Conservation (phyloP, 1,139 yeast genomes). For the Debaryomyces coudertii region DNA sequence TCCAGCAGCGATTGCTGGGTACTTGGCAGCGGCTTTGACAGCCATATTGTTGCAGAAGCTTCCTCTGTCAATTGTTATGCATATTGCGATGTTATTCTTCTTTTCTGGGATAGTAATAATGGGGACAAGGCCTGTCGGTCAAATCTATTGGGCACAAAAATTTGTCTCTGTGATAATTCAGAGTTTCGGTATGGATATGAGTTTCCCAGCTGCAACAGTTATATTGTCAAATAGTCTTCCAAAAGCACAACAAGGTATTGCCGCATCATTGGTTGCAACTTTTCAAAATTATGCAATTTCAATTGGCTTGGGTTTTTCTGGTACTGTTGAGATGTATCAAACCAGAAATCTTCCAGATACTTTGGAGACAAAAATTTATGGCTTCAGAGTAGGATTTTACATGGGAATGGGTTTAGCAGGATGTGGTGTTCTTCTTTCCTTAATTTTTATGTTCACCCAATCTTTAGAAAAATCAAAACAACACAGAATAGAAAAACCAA, state of each 20-base stretch:
- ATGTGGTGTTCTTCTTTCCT: slow-evolving; percentile 39
- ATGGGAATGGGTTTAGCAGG: slow-evolving; percentile 58
- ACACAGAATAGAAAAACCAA: not conserved
- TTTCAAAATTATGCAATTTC: slow-evolving; percentile 66
- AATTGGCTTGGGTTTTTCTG: slow-evolving; percentile 66
- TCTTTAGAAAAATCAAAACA: not conserved
- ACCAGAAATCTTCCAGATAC: slow-evolving; percentile 31
- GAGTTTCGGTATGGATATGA: slow-evolving; percentile 66
- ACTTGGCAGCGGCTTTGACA: slow-evolving; percentile 48
- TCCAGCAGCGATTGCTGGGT: slow-evolving; percentile 47
- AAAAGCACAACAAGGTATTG: slow-evolving; percentile 59
- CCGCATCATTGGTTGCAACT: slow-evolving; percentile 65
- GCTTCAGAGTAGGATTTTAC: slow-evolving; percentile 48
- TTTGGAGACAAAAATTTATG: slow-evolving; percentile 30
- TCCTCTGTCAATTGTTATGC: slow-evolving; percentile 48
- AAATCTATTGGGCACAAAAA: slow-evolving; percentile 57
- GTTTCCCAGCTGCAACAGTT: slow-evolving; percentile 64
- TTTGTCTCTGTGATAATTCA: slow-evolving; percentile 51
- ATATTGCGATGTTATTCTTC: slow-evolving; percentile 49
- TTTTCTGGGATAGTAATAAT: slow-evolving; percentile 41
- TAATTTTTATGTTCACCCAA: not conserved
- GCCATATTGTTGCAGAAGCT: slow-evolving; percentile 39
- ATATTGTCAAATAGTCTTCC: slow-evolving; percentile 56
- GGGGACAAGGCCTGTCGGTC: slow-evolving; percentile 50
- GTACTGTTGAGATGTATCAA: slow-evolving; percentile 56